Evolutionary conservation across 1,284 basidiomycete species (phyloP).

Genomic region (Cronartium quercuum): DNA sequence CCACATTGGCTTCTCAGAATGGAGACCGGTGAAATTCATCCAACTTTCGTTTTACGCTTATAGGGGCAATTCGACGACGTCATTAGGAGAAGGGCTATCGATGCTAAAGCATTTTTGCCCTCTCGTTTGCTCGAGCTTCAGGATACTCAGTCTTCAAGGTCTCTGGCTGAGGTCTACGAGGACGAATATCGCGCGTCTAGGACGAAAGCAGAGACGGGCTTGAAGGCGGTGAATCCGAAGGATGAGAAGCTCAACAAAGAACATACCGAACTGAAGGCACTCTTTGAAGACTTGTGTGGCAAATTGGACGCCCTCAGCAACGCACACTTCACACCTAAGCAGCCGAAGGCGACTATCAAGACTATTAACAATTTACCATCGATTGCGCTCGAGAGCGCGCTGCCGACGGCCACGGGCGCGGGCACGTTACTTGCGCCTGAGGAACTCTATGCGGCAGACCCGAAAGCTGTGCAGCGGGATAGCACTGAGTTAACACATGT

Average conservation of each 20-base stretch:
- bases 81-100: slow-evolving; percentile 66
- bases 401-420: slow-evolving; percentile 71
- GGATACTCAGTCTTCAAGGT: slow-evolving; percentile 78
- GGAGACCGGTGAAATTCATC: no score
- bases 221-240: slow-evolving; percentile 60
- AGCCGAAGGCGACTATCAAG: slow-evolving; percentile 85
- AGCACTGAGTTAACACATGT: slow-evolving; percentile 6
- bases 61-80: slow-evolving; percentile 80
- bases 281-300: slow-evolving; percentile 78
- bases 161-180: slow-evolving; percentile 93
- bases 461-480: slow-evolving; percentile 8
- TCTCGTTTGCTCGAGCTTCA: slow-evolving; percentile 82
- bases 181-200: slow-evolving; percentile 74
- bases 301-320: slow-evolving; percentile 93
- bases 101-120: slow-evolving; percentile 82
- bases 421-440: slow-evolving; percentile 85
- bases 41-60: neutral
- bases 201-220: slow-evolving; percentile 49
- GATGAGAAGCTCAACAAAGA: slow-evolving; percentile 84
- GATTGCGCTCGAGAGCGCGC: slow-evolving; percentile 78
- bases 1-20: neutral
- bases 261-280: slow-evolving; percentile 72
- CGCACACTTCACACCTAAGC: slow-evolving; percentile 88
- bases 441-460: slow-evolving; percentile 61
- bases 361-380: slow-evolving; percentile 78